Conservation (phyloP, 2,329 filamentous ascomycete species). For the Pseudovirgaria hyperparasitica region DNA sequence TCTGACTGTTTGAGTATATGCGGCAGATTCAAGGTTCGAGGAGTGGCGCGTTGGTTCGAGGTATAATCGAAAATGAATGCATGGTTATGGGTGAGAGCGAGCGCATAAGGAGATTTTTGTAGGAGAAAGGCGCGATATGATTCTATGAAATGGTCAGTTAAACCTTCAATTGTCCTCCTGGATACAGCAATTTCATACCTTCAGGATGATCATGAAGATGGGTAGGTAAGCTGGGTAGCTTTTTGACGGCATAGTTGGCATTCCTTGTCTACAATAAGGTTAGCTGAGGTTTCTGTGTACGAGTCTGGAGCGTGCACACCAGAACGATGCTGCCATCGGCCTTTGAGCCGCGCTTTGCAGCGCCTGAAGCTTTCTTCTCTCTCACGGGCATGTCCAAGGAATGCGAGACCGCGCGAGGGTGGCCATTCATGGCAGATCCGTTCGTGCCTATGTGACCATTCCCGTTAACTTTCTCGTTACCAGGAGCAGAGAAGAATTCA, state of each 20-base stretch:
- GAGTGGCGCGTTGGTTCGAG: slow-evolving; percentile 48
- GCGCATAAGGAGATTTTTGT: slow-evolving; percentile 54
- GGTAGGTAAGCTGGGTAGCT: slow-evolving; percentile 71
- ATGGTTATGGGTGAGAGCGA: slow-evolving; percentile 67
- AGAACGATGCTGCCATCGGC: slow-evolving; percentile 55
- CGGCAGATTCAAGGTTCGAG: slow-evolving; percentile 65
- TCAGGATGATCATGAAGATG: slow-evolving; percentile 53
- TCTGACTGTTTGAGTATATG: slow-evolving; percentile 57
- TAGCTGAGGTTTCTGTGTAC: slow-evolving; percentile 5
- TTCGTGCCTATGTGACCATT: slow-evolving; percentile 16
- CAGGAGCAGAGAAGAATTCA: slow-evolving; percentile 22
- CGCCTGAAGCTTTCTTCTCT: slow-evolving; percentile 21
- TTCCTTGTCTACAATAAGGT: slow-evolving; percentile 54
- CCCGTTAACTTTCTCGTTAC: slow-evolving; percentile 16
- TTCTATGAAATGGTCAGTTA: slow-evolving; percentile 15
- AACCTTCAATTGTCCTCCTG: slow-evolving; percentile 4
- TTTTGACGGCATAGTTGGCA: slow-evolving; percentile 72
- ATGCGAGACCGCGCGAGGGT: slow-evolving; percentile 16
- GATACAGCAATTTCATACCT: slow-evolving; percentile 43
- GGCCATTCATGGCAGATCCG: slow-evolving; percentile 17
- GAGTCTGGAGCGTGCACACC: slow-evolving; percentile 33
- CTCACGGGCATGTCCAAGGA: slow-evolving; percentile 26
- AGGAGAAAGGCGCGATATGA: slow-evolving; percentile 33
- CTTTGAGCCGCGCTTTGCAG: slow-evolving; percentile 44
- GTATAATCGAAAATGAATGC: slow-evolving; percentile 88